These are phyloP conservation scores for Penicillium occitanis DNA, from an alignment of 2,329 filamentous ascomycete species.

Conservation along the genomic window DNA sequence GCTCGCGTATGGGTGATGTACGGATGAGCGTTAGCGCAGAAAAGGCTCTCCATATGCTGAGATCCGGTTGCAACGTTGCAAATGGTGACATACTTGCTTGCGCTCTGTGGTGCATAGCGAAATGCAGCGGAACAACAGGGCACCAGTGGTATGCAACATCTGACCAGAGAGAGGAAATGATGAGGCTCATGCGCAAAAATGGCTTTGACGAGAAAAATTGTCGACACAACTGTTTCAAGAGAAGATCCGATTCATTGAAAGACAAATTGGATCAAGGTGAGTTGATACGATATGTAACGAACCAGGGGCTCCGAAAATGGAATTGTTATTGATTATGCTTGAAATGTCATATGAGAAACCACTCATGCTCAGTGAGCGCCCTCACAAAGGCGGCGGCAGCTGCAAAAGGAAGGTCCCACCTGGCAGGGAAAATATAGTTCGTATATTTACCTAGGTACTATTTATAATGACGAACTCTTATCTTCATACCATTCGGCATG, in stretches of 20 bases:
- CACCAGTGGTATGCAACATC: background rate
- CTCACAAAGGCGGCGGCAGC: background rate
- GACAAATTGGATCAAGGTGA: background rate
- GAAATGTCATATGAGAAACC: background rate
- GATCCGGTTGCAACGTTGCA: conserved; percentile 17
- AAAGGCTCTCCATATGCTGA: conserved; percentile 6
- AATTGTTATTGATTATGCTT: background rate
- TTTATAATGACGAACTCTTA: background rate
- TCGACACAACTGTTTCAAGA: background rate
- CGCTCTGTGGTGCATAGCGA: conserved; percentile 11
- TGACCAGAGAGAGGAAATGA: background rate
- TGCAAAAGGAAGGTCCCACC: background rate
- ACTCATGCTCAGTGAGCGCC: no score
- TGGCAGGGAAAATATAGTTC: no score
- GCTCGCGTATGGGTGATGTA: background rate
- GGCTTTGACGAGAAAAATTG: conserved; percentile 12
- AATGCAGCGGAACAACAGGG: conserved; percentile 1
- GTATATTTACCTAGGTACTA: background rate
- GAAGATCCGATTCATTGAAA: background rate
- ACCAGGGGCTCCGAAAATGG: background rate
- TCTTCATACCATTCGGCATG: background rate
- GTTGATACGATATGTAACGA: background rate
- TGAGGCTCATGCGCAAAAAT: conserved; percentile 8
- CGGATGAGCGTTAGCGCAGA: background rate
- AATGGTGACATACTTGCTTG: conserved; percentile 13